Base-by-base conservation (phyloP, 1,284 basidiomycete species). In the Irpex lacteus region DNA sequence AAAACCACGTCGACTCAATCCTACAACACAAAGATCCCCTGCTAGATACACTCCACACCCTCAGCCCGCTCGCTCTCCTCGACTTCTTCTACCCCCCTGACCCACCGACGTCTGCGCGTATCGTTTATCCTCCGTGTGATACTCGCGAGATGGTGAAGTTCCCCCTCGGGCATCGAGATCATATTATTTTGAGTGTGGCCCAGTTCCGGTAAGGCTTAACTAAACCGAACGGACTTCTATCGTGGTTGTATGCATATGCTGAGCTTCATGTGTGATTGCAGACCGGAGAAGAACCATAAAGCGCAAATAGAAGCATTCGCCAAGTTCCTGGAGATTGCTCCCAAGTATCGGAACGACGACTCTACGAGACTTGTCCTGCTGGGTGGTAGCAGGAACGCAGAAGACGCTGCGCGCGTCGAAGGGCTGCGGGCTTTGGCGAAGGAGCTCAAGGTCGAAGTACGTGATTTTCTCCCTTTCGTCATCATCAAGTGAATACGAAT, bases 261-360 rank as follows among this genome's bases (percentile, higher is more conserved):
- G 49, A 38, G 2, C 1, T 26, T 0, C 11, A 21, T 8, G 18
- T 52, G 15, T 26, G 58, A 34, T 26, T 32, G 15, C 65, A 93
- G 93, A 50, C 97, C 98, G 0, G 97, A 99, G 76, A 99, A 99
- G 76, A 95, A 98, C 69, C 96, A 99, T 63, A 78, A 85, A 0
- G 85, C 86, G 6, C 98, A 99, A 73, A 77, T 99, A 5, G 79
- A 78, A 32, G 86, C 95, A 0, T 86, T 98, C 65, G 76, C 82
- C 4, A 76, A 79, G 15, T 79, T 98, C 7, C 77, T 94, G 34
- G 74, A 80, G 57, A 67, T 71, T 0, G 80, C 92, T 68, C 89
- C 93, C 0, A 82, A 90, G 66, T 86, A 88, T 70, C 68, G 70
- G 1, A 71, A 68, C 3, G 66, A 70, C 0, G 62, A 74, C 11